Conservation (phyloP, 176 grass and related monocot genomes). For the Elaeis guineensis region DNA sequence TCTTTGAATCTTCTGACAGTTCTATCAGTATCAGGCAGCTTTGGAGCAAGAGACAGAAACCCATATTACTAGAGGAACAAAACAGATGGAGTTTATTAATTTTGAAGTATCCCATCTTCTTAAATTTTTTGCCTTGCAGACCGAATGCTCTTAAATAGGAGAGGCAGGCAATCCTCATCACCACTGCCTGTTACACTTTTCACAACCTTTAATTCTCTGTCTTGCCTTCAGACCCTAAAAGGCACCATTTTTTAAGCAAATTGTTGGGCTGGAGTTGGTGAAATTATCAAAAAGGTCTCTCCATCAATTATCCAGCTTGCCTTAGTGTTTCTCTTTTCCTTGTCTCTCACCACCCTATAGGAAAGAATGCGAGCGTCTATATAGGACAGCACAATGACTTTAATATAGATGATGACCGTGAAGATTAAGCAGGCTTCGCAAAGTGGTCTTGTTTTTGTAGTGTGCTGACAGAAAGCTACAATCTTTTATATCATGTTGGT, state of each 20-base stretch:
- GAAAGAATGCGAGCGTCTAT: no score
- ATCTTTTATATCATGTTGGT: no score
- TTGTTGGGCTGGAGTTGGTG: no score
- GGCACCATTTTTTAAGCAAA: not conserved
- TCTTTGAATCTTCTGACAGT: not conserved
- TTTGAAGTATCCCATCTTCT: not conserved
- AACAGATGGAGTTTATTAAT: not conserved
- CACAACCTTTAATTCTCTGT: slow-evolving; percentile 1
- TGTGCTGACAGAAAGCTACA: no score
- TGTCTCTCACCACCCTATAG: no score
- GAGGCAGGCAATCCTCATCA: not conserved
- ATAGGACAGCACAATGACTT: no score
- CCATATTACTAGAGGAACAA: not conserved
- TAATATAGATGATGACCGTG: no score
- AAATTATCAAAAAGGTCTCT: no score
- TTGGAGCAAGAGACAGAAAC: not conserved
- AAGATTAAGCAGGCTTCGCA: no score
- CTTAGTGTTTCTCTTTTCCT: no score
- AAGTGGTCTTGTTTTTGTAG: no score
- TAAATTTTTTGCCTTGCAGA: not conserved
- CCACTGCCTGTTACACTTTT: not conserved
- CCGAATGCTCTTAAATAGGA: slow-evolving; percentile 1
- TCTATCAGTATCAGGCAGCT: not conserved
- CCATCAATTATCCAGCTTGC: no score
- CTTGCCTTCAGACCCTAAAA: not conserved